Conservation (phyloP, 1,284 basidiomycete genomes). For the Ganoderma lingzhi region DNA sequence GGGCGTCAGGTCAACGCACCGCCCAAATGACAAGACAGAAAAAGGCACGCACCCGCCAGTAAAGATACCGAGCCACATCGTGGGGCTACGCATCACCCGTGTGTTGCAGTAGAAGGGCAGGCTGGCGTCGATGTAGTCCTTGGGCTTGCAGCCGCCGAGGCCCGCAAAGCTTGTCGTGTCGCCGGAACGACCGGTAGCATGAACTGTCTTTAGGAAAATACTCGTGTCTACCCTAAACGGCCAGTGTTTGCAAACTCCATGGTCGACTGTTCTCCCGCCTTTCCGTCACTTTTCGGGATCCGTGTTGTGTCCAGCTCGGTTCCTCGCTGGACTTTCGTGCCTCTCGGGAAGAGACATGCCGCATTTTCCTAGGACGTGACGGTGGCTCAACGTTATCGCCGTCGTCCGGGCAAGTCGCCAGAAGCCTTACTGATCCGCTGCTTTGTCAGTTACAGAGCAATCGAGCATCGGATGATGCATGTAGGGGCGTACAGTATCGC, state of each 20-base stretch:
- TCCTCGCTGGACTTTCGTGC: too few relatives aligned
- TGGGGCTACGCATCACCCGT: constrained; percentile 77
- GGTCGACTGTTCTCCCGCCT: too few relatives aligned
- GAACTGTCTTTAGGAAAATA: too few relatives aligned
- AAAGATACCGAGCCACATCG: constrained; percentile 91
- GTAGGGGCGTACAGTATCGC: background rate
- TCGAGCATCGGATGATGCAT: background rate
- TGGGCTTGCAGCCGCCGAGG: constrained; percentile 78
- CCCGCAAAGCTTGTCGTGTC: constrained; percentile 77
- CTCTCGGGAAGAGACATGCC: background rate
- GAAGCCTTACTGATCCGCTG: background rate
- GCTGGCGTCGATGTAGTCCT: constrained; percentile 48
- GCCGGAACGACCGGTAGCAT: constrained; percentile 45
- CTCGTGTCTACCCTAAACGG: too few relatives aligned
- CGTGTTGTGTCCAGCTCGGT: too few relatives aligned
- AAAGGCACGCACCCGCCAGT: constrained; percentile 71
- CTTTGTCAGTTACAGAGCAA: constrained; percentile 2
- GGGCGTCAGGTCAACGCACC: background rate
- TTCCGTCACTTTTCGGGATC: too few relatives aligned
- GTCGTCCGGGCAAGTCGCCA: background rate
- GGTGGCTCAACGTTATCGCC: background rate
- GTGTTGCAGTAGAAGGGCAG: constrained; percentile 69
- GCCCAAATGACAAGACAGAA: background rate
- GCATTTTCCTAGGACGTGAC: background rate
- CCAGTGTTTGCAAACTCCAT: too few relatives aligned